Conservation (phyloP, 805 yeast genomes). For the Sporopachydermia quercuum region DNA sequence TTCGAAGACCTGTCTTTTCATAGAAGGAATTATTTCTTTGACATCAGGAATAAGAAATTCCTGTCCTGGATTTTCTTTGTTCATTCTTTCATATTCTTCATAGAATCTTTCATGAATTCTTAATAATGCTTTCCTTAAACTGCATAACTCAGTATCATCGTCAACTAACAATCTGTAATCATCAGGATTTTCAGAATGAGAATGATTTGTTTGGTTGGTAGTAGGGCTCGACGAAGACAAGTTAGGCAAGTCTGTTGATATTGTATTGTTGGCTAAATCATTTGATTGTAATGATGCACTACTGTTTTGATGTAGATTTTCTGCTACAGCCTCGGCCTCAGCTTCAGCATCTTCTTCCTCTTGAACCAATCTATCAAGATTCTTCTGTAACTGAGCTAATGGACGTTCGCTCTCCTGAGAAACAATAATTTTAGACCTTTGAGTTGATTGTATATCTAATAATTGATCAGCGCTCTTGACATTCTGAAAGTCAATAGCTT, state of each 20-base stretch:
- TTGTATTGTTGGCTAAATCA: too few species aligned
- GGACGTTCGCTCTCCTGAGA: slow-evolving; percentile 76
- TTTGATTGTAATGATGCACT: too few species aligned
- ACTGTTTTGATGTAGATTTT: too few species aligned
- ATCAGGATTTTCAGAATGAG: slow-evolving; percentile 16
- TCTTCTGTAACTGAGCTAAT: slow-evolving; percentile 65
- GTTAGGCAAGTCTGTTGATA: too few species aligned
- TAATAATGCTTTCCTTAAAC: slow-evolving; percentile 45
- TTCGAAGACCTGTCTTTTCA: slow-evolving; percentile 54
- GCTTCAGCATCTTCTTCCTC: slow-evolving; percentile 17
- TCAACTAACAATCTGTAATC: slow-evolving; percentile 52
- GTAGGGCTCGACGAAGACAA: too few species aligned
- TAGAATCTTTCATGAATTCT: slow-evolving; percentile 60
- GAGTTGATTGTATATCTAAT: slow-evolving; percentile 40
- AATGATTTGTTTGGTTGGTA: too few species aligned
- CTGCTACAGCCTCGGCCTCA: slow-evolving; percentile 5
- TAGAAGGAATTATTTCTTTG: slow-evolving; percentile 52
- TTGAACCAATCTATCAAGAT: slow-evolving; percentile 32
- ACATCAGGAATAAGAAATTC: slow-evolving; percentile 35
- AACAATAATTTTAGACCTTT: slow-evolving; percentile 57
- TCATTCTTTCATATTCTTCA: slow-evolving; percentile 23
- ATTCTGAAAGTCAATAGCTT: slow-evolving; percentile 19
- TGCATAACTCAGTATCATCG: slow-evolving; percentile 63
- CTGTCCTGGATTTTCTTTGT: slow-evolving; percentile 9
- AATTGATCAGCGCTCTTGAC: slow-evolving; percentile 35